Percentiles rank a stretch among this genome's conserved stretches.
Conservation (phyloP, 169 alveolate genomes). For the Plasmodium gonderi region DNA sequence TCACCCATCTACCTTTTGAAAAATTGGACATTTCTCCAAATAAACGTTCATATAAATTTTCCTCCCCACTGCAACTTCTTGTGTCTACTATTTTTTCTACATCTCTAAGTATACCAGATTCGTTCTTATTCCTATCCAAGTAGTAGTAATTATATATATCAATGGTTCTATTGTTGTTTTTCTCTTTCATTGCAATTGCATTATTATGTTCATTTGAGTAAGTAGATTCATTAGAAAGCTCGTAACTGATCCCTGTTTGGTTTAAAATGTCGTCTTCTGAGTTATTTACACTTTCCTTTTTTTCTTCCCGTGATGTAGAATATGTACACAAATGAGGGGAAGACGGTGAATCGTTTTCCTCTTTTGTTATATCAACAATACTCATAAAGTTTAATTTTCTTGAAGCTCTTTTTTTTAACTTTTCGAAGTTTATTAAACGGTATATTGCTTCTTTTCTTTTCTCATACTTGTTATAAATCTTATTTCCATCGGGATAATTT, state of each 20-base stretch:
- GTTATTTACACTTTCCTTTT: neutral
- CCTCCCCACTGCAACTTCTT: neutral
- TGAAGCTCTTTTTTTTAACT: constrained; percentile 45
- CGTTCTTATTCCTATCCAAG: neutral
- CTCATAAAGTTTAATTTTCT: constrained; percentile 64
- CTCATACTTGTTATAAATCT: neutral
- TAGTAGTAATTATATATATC: constrained; percentile 47
- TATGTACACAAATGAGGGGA: neutral
- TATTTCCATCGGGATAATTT: neutral
- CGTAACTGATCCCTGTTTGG: neutral
- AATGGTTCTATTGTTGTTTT: neutral
- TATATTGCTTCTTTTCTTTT: neutral
- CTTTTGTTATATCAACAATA: constrained; percentile 40
- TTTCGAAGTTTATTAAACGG: constrained; percentile 27
- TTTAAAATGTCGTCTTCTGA: constrained; percentile 25
- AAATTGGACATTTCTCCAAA: neutral
- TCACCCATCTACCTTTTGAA: no score
- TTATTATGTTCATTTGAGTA: neutral
- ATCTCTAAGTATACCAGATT: neutral
- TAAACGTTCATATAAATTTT: neutral
- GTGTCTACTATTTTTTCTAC: neutral
- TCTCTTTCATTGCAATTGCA: neutral
- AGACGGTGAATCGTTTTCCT: neutral
- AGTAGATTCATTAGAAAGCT: neutral
- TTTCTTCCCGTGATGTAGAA: neutral